Evolutionary conservation across 192 early-diverging fungal genomes (phyloP), one percentile per base, ranked within the genome.

Genomic region (Mortierella antarctica): DNA sequence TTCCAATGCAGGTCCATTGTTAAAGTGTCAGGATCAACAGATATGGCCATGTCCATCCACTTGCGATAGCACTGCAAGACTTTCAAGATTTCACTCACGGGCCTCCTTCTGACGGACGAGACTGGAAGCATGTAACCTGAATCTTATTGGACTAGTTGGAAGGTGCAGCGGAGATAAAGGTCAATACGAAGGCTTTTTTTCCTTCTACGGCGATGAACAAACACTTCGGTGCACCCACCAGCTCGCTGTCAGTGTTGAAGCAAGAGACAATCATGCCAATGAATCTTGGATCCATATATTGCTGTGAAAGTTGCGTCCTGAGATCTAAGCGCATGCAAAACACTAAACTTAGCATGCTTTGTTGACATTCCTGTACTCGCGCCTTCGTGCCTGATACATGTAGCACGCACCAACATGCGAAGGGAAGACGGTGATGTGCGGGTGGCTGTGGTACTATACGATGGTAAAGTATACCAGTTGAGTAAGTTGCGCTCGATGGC

Each of bases 201-300:
- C 6, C 6, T 23, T 42, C 41, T 46, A 14, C 56, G 3, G 31
- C 31, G 31, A 31, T 31, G 31, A 10, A 8, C 21, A 10, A 8
- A 21, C n/a, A 59, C 0, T 3, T 31, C 1, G 18, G 13, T n/a
- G n/a, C 46, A 21, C 62, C 66, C 65, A 87, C 86, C 41, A 81
- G 55, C 7, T 87, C 82, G 21, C 58, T 67, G 40, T 81, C 73
- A 6, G 71, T 65, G 67, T 86, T 76, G 71, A 88, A 88, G 56
- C 85, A 86, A 2, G 87, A 88, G 0, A 88, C 73, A 64, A 88
- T 88, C 57, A 88, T 69, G 1, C 87, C 87, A 51, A 88, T 83
- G 45, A 88, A 88, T 45, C 83, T 70, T 10, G 58, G 45, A 45
- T 88, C 87, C 87, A 88, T 86, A 21, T 76, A 47, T 49, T 88